These are phyloP conservation scores for Coelastrella sp. DNA, from an alignment of 139 green algal species.

Conservation along the genomic window DNA sequence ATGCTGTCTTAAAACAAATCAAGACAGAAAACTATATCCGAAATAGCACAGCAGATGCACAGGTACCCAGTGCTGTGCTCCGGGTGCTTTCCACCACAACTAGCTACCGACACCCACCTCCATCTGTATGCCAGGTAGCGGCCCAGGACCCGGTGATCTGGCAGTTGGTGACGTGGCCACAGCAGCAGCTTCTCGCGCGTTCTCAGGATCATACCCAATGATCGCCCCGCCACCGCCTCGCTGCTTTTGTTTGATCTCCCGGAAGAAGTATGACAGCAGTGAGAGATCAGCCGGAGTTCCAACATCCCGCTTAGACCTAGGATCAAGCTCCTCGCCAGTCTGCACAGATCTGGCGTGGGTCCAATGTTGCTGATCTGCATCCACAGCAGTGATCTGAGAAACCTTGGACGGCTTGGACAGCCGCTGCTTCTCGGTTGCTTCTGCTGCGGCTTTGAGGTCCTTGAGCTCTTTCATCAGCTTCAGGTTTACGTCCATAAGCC, in stretches of 20 bases:
- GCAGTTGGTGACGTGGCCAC: not conserved
- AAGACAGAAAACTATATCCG: too few species aligned
- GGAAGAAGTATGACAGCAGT: slow-evolving; percentile 34
- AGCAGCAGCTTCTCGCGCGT: not conserved
- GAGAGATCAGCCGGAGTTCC: slow-evolving; percentile 10
- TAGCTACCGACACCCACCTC: not conserved
- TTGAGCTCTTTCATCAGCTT: not conserved
- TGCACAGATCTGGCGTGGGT: not conserved
- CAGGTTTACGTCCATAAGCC: not conserved
- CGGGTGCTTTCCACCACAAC: too few species aligned
- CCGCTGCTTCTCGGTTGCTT: not conserved
- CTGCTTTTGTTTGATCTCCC: slow-evolving; percentile 39
- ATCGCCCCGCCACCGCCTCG: not conserved
- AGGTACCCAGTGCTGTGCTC: too few species aligned
- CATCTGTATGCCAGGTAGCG: not conserved
- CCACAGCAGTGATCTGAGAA: not conserved
- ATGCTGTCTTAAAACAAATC: too few species aligned
- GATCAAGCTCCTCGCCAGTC: slow-evolving; percentile 31
- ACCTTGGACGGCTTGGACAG: not conserved
- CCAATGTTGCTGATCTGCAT: slow-evolving; percentile 4
- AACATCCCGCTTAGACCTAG: not conserved
- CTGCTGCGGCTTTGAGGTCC: slow-evolving; percentile 33
- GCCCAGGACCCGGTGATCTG: not conserved
- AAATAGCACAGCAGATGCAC: too few species aligned
- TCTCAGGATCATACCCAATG: not conserved